These are phyloP conservation scores for Camelina hispida DNA, from an alignment of 345 rosid genomes.

Conservation along the genomic window DNA sequence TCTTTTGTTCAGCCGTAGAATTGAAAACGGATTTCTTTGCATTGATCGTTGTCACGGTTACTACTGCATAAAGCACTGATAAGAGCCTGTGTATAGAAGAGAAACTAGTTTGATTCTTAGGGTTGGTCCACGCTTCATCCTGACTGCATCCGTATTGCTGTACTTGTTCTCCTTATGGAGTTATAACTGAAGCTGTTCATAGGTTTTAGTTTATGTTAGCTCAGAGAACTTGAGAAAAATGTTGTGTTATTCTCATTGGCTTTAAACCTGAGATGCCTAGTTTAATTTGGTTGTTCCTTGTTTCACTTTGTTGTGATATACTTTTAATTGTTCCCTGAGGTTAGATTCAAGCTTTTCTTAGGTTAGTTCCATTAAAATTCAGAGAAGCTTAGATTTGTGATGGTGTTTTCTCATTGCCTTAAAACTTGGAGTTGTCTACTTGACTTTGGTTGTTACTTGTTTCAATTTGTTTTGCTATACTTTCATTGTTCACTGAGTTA, in stretches of 20 bases:
- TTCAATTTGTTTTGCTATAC: neutral
- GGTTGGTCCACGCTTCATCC: neutral
- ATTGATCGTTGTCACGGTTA: neutral
- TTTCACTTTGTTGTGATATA: neutral
- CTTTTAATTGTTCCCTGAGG: neutral
- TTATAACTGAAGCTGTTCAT: neutral
- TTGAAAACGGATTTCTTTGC: neutral
- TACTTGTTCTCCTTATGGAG: neutral
- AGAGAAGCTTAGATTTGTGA: neutral
- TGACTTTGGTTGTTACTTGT: neutral
- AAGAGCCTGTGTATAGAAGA: neutral
- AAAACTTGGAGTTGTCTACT: neutral
- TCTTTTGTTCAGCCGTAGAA: too few species aligned
- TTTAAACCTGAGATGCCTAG: neutral
- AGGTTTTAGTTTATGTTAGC: neutral
- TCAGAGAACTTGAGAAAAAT: neutral
- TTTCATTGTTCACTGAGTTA: neutral
- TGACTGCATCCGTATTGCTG: neutral
- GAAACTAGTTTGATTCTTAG: slow-evolving; percentile 16
- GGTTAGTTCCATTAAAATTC: neutral
- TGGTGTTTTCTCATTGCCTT: neutral
- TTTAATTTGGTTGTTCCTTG: slow-evolving; percentile 10
- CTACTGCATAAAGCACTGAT: neutral
- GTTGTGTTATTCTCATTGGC: neutral
- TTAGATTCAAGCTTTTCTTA: neutral